Evolutionary conservation across 2,329 filamentous ascomycete genomes (phyloP).

Genomic region (Aspergillus aculeatinus): DNA sequence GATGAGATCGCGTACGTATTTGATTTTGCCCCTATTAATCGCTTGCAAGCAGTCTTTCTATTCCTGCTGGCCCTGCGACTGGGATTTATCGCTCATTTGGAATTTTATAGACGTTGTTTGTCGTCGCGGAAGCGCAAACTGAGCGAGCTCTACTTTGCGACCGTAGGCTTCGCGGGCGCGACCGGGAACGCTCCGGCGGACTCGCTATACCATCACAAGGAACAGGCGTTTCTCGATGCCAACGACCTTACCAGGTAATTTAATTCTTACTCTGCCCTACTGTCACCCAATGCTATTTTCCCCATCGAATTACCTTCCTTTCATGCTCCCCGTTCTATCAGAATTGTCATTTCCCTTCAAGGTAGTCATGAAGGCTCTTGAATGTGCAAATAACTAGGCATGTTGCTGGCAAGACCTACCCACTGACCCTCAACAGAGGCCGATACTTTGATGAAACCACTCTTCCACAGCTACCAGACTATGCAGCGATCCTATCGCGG

Average conservation of each 20-base stretch:
- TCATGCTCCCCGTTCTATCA: not conserved
- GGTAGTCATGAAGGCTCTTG: not conserved
- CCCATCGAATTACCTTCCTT: not conserved
- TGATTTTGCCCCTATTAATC: conserved; percentile 24
- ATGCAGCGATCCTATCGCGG: conserved; percentile 32
- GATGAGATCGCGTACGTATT: conserved; percentile 53
- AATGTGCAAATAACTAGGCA: not conserved
- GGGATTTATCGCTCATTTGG: conserved; percentile 37
- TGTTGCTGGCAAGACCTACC: conserved; percentile 29
- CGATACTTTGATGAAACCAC: conserved; percentile 58
- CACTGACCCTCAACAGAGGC: conserved; percentile 38
- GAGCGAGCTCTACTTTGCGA: conserved; percentile 81
- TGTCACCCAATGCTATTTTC: not conserved
- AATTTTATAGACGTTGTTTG: conserved; percentile 55
- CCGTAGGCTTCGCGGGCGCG: conserved; percentile 54
- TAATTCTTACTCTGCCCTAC: conserved; percentile 13
- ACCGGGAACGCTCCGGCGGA: conserved; percentile 58
- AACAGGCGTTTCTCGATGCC: conserved; percentile 56
- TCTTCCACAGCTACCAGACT: conserved; percentile 45
- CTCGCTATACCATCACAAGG: conserved; percentile 50
- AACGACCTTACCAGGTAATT: conserved; percentile 60
- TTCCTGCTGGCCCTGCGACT: conserved; percentile 18
- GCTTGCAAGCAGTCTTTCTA: conserved; percentile 23
- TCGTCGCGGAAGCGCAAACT: conserved; percentile 87
- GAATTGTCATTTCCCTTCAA: not conserved